Evolutionary conservation across 2,329 filamentous ascomycete species (phyloP).

Genomic region (Cercospora sp.): DNA sequence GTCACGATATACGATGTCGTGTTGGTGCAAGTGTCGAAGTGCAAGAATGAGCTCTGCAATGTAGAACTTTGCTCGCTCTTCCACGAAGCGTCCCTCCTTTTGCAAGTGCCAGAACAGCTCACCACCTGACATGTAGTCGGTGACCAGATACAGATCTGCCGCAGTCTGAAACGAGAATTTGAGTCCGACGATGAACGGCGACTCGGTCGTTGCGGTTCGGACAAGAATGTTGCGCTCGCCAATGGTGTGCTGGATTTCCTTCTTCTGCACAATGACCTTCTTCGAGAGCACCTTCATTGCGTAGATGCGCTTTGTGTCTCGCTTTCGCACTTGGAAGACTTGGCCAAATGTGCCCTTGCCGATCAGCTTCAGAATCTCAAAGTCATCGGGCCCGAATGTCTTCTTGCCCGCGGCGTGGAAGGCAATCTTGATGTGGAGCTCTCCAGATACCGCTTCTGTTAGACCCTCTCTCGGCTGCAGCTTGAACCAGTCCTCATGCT

Average conservation of each 20-base stretch:
- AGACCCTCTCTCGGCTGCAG: constrained; percentile 79
- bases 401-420: constrained; percentile 88
- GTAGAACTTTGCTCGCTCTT: constrained; percentile 95
- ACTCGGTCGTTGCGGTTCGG: constrained; percentile 91
- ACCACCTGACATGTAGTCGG: constrained; percentile 98
- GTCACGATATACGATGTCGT: constrained; percentile 97
- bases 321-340: constrained; percentile 97
- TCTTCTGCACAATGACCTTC: constrained; percentile 99
- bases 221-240: constrained; percentile 97
- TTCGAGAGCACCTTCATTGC: constrained; percentile 99
- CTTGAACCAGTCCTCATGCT: constrained; percentile 81
- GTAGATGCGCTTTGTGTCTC: constrained; percentile 92
- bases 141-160: constrained; percentile 95
- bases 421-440: constrained; percentile 81
- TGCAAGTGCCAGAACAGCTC: constrained; percentile 99
- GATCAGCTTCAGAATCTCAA: constrained; percentile 92
- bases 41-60: constrained; percentile 96
- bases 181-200: constrained; percentile 93
- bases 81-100: constrained; percentile 93
- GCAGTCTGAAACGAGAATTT: constrained; percentile 99
- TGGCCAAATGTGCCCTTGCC: constrained; percentile 98
- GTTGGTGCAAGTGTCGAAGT: constrained; percentile 90
- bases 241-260: constrained; percentile 95
- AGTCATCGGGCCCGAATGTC: constrained; percentile 91
- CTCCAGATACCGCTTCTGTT: constrained; percentile 72